Conservation (phyloP, 2,329 filamentous ascomycete species). For the Apiospora pterosperma region DNA sequence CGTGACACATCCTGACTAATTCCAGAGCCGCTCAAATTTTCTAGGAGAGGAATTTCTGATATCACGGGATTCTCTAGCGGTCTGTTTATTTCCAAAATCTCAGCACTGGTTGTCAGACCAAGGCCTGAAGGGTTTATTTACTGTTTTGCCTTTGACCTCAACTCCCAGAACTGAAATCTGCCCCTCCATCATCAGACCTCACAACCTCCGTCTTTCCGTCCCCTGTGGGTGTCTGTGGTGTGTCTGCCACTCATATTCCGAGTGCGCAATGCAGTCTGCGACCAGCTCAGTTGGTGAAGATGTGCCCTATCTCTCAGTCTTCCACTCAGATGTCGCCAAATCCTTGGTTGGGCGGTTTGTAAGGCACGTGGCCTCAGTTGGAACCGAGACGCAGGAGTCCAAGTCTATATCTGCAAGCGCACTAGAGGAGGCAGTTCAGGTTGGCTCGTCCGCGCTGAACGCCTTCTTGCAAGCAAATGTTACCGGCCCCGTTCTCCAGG, state of each 20-base stretch:
- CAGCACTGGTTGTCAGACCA: background rate
- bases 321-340: slow-evolving; percentile 11
- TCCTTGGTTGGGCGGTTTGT: slow-evolving; percentile 16
- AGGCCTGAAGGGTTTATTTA: background rate
- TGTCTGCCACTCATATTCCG: background rate
- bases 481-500: slow-evolving; percentile 65
- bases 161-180: background rate
- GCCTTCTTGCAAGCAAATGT: slow-evolving; percentile 72
- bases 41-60: background rate
- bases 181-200: background rate
- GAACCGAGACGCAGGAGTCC: background rate
- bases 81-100: background rate
- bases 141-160: background rate
- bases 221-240: background rate
- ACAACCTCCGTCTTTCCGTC: background rate
- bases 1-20: background rate
- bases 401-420: background rate
- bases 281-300: slow-evolving; percentile 2
- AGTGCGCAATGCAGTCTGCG: background rate
- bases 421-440: slow-evolving; percentile 14
- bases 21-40: background rate
- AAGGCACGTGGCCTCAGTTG: slow-evolving; percentile 8
- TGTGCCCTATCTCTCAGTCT: slow-evolving; percentile 15
- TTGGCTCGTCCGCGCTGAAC: slow-evolving; percentile 63
- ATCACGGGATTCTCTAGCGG: background rate